phyloP scores from a whole-genome alignment of 306 rosid species.

The Biancaea sappan region DNA sequence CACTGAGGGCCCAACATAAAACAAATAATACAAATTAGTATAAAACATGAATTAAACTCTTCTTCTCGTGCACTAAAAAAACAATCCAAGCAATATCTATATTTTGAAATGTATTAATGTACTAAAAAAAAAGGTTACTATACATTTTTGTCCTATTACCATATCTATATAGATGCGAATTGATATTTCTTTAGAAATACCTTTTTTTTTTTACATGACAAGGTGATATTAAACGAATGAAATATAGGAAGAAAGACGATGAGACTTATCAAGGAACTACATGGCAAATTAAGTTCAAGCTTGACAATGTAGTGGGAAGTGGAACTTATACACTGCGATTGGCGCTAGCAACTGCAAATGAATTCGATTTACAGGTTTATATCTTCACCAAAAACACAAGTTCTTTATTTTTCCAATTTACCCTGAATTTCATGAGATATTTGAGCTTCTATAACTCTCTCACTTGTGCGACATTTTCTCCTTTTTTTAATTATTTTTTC shows the following conservation, averaged over 20 bases:
- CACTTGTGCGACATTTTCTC: not conserved
- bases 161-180: too few species aligned
- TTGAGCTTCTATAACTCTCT: not conserved
- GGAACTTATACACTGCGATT: slow-evolving; percentile 62
- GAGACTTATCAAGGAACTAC: slow-evolving; percentile 78
- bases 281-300: slow-evolving; percentile 81
- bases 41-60: too few species aligned
- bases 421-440: slow-evolving; percentile 5
- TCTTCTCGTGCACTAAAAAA: too few species aligned
- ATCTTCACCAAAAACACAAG: not conserved
- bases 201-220: not conserved
- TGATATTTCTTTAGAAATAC: not conserved
- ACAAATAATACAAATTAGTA: too few species aligned
- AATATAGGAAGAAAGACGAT: slow-evolving; percentile 58
- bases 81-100: too few species aligned
- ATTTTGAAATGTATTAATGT: too few species aligned
- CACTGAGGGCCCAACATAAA: too few species aligned
- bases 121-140: too few species aligned
- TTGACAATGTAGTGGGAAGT: slow-evolving; percentile 40
- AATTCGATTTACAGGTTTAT: slow-evolving; percentile 70
- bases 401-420: not conserved
- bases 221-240: not conserved
- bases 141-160: too few species aligned
- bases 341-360: slow-evolving; percentile 77
- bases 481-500: not conserved